These are phyloP conservation scores for Malassezia restricta DNA, from an alignment of 1,284 basidiomycete genomes.

Conservation along the genomic window DNA sequence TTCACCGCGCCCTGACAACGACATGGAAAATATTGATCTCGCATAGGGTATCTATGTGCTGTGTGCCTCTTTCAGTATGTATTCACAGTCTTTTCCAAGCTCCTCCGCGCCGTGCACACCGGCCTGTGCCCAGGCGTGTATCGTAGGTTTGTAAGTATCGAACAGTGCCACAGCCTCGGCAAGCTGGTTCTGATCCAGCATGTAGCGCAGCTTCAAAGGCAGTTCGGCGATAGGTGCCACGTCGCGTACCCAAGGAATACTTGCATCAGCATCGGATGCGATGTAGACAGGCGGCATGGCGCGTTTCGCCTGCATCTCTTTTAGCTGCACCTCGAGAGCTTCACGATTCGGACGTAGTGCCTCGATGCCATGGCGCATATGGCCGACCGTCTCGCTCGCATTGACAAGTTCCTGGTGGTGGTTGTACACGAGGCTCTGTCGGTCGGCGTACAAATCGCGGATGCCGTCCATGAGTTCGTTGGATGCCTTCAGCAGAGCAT, in stretches of 20 bases:
- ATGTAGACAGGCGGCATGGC: not conserved
- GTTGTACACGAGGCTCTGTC: conserved; percentile 81
- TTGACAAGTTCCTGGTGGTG: conserved; percentile 87
- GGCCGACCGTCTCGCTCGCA: conserved; percentile 75
- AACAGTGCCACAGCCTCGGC: not conserved
- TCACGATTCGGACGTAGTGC: not conserved
- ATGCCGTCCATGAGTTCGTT: conserved; percentile 52
- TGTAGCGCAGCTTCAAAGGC: conserved; percentile 22
- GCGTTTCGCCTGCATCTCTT: not conserved
- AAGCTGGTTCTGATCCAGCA: conserved; percentile 15
- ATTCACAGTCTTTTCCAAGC: not conserved
- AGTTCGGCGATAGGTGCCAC: conserved; percentile 26
- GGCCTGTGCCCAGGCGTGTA: conserved; percentile 4
- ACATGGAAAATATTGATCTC: conserved; percentile 15
- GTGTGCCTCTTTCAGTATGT: not conserved
- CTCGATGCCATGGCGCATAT: conserved; percentile 50
- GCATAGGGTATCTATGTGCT: conserved; percentile 3
- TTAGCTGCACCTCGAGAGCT: not conserved
- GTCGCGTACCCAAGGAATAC: conserved; percentile 19
- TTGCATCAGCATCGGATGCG: not conserved
- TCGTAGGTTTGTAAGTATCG: not conserved
- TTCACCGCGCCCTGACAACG: not conserved
- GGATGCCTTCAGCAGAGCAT: conserved; percentile 23
- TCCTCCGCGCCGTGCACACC: conserved; percentile 7
- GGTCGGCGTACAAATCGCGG: conserved; percentile 69